phyloP scores from a whole-genome alignment of 179 eudicot genomes.

The Silene vulgaris region DNA sequence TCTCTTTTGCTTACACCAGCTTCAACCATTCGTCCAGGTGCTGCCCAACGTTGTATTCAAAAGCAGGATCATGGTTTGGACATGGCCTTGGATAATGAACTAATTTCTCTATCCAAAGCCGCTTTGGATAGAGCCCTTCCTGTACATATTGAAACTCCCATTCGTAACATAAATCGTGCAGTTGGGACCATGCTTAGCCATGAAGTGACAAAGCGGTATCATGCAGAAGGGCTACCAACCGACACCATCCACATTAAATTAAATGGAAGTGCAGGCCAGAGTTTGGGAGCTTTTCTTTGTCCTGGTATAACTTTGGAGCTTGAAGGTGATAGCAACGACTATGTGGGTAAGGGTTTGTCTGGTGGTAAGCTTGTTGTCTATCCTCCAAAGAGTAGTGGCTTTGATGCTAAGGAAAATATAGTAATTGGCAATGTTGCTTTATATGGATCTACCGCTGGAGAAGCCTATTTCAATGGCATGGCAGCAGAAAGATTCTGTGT shows the following conservation, averaged over 20 bases:
- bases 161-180: slow-evolving; percentile 84
- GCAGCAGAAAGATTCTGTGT: slow-evolving; percentile 98
- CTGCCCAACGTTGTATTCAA: slow-evolving; percentile 85
- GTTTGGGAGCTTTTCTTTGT: slow-evolving; percentile 94
- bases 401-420: slow-evolving; percentile 95
- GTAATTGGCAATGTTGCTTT: slow-evolving; percentile 97
- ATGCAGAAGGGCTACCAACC: slow-evolving; percentile 59
- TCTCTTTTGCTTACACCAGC: slow-evolving; percentile 88
- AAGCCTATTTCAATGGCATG: slow-evolving; percentile 97
- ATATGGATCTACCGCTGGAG: slow-evolving; percentile 86
- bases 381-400: slow-evolving; percentile 77
- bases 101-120: slow-evolving; percentile 54
- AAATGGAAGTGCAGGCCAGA: slow-evolving; percentile 95
- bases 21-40: slow-evolving; percentile 78
- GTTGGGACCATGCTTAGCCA: slow-evolving; percentile 99
- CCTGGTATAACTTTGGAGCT: slow-evolving; percentile 90
- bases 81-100: slow-evolving; percentile 75
- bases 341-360: slow-evolving; percentile 94
- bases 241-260: slow-evolving; percentile 89
- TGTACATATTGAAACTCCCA: slow-evolving; percentile 77
- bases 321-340: slow-evolving; percentile 98
- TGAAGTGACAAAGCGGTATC: slow-evolving; percentile 88
- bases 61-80: slow-evolving; percentile 96
- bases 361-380: slow-evolving; percentile 93
- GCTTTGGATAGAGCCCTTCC: slow-evolving; percentile 75